These are phyloP conservation scores for Xerocomus spinulosus DNA, from an alignment of 768 basidiomycete genomes.

Conservation along the genomic window DNA sequence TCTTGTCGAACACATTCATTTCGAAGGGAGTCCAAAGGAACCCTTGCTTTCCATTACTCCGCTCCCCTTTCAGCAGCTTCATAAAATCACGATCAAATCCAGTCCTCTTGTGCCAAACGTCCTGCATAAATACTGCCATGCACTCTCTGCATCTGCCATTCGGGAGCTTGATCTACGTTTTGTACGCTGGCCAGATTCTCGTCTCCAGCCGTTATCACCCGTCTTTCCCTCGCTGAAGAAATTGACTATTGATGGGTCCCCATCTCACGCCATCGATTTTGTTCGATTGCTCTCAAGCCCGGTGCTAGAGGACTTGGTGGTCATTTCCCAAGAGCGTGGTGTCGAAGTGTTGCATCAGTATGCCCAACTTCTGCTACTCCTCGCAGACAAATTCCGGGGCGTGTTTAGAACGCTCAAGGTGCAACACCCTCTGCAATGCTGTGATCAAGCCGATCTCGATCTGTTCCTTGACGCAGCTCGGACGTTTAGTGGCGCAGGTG, in stretches of 20 bases:
- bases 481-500: slow-evolving; percentile 12
- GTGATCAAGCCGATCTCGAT: slow-evolving; percentile 12
- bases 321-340: slow-evolving; percentile 16
- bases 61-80: slow-evolving; percentile 17
- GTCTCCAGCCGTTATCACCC: slow-evolving; percentile 13
- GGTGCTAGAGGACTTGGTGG: slow-evolving; percentile 14
- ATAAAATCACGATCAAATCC: slow-evolving; percentile 18
- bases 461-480: slow-evolving; percentile 16
- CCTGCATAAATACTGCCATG: slow-evolving; percentile 22
- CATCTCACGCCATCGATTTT: slow-evolving; percentile 20
- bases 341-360: slow-evolving; percentile 10
- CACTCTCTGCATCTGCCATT: slow-evolving; percentile 16
- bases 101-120: slow-evolving; percentile 21
- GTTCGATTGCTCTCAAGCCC: slow-evolving; percentile 18
- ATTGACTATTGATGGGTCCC: slow-evolving; percentile 17
- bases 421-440: slow-evolving; percentile 17
- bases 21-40: slow-evolving; percentile 25
- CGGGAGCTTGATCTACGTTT: slow-evolving; percentile 23
- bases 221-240: slow-evolving; percentile 22
- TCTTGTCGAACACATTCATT: slow-evolving; percentile 18
- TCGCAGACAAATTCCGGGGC: slow-evolving; percentile 20
- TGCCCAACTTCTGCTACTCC: slow-evolving; percentile 14
- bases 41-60: slow-evolving; percentile 10
- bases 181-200: slow-evolving; percentile 20
- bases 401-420: slow-evolving; percentile 18